Conservation (phyloP, 179 eudicot genomes). For the Camellia oleifera region DNA sequence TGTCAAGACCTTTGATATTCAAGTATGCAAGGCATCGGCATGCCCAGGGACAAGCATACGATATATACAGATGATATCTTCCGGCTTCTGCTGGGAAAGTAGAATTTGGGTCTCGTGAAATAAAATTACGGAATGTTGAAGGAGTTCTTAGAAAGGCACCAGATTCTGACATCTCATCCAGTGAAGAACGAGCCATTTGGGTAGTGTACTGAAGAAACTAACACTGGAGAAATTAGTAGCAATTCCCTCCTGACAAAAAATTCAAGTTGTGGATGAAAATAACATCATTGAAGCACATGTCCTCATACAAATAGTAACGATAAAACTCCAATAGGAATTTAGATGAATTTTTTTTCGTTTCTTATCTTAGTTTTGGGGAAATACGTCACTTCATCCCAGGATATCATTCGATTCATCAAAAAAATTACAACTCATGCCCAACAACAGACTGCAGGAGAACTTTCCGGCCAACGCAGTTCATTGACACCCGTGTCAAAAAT, state of each 20-base stretch:
- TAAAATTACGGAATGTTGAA: conserved; percentile 63
- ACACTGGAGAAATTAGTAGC: neutral
- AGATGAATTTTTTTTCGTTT: neutral
- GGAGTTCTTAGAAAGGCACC: conserved; percentile 77
- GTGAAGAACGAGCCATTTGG: conserved; percentile 64
- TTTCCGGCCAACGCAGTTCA: neutral
- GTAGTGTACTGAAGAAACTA: conserved; percentile 21
- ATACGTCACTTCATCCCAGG: neutral
- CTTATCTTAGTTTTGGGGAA: neutral
- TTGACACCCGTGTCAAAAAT: neutral
- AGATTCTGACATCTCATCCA: conserved; percentile 62
- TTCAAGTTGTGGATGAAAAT: neutral
- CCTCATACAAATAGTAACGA: neutral
- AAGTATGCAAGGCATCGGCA: conserved; percentile 68
- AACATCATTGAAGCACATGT: neutral
- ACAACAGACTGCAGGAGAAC: neutral
- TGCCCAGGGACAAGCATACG: conserved; percentile 99
- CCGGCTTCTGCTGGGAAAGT: conserved; percentile 70
- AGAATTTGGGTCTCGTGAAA: conserved; percentile 73
- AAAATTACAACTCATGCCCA: neutral
- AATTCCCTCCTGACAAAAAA: neutral
- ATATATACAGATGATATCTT: conserved; percentile 90
- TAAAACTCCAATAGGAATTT: neutral
- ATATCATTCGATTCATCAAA: neutral
- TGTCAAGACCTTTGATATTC: conserved; percentile 82